Evolutionary conservation across 345 rosid species (phyloP), one percentile per base, ranked within the genome.

Genomic region (Syzygium aromaticum): DNA sequence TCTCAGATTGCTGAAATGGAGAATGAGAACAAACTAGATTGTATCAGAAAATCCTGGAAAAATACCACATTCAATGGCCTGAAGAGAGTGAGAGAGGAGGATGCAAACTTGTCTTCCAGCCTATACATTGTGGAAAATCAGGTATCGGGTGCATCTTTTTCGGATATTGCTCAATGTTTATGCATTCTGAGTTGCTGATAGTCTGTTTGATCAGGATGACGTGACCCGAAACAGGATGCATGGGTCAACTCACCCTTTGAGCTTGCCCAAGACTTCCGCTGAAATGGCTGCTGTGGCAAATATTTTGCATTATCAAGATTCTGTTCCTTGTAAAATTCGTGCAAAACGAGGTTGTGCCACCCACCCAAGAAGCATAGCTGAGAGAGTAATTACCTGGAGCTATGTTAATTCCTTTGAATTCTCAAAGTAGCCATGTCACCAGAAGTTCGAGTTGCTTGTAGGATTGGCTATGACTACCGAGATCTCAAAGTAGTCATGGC

Each of bases 361-460:
- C 85, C 99, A 96, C 88, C 99, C 99, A 3, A 93, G 99, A 88
- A 96, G 98, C 90, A 94, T 96, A 73, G 99, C 99, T 11, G 99
- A 96, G 92, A 93, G 99, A 94, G 99, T 94, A 88, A 86, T 23
- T 90, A 17, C 80, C 80, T 73, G 38, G 46, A 73, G 3, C 80
- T 73, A 73, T 73, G 80, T 73, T 33, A 19, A 73, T 73, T 73
- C 80, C 80, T 73, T 73, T 73, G 80, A 33, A 17, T 17, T 73
- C 46, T 73, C 13, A 22, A 73, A 73, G 80, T 33, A 73, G 78
- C 46, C 49, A 73, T 33, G 80, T 73, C 13, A 5, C 80, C 49
- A 30, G 22, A 64, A 64, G 22, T 30, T 30, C 5, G 11, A 64
- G 77, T 64, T 73, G 21, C 80, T 73, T 73, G 80, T 19, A 9